phyloP scores from a whole-genome alignment of 73 alveolate genomes.

The Urostyla sp. region DNA sequence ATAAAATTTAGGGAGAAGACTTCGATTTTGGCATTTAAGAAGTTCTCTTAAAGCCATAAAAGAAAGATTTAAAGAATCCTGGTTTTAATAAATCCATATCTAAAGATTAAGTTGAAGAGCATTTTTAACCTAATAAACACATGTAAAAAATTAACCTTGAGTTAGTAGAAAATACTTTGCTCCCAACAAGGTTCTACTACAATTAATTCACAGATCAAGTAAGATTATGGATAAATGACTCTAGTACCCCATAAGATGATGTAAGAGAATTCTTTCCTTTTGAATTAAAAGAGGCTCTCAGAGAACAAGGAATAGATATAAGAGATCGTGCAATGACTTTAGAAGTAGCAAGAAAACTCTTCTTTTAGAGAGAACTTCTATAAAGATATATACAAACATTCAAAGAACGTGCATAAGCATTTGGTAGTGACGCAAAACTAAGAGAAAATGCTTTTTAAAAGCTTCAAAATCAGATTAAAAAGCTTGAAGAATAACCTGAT shows the following conservation, averaged over 20 bases:
- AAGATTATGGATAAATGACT: conserved; percentile 54
- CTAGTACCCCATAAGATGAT: conserved; percentile 27
- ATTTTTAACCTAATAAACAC: conserved; percentile 2
- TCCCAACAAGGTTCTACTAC: conserved; percentile 53
- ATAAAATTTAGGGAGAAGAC: conserved; percentile 27
- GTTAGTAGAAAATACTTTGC: conserved; percentile 51
- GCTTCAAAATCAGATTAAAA: background rate
- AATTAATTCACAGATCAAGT: conserved; percentile 17
- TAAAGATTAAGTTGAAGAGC: conserved; percentile 16
- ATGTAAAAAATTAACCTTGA: conserved; percentile 17
- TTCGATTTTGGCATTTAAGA: conserved; percentile 29
- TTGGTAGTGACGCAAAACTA: conserved; percentile 6
- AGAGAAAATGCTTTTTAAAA: conserved; percentile 3
- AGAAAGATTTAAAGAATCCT: background rate
- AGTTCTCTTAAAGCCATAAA: conserved; percentile 6
- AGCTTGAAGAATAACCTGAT: background rate
- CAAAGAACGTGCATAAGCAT: background rate
- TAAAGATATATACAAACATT: background rate
- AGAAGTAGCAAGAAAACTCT: conserved; percentile 1
- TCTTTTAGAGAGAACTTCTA: background rate
- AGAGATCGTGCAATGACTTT: conserved; percentile 40
- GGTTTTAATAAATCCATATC: conserved; percentile 2
- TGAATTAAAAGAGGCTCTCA: conserved; percentile 18
- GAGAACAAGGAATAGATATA: conserved; percentile 45
- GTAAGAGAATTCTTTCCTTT: background rate